Evolutionary conservation across 106 monocot genomes (phyloP).

Genomic region (Posidonia australis): DNA sequence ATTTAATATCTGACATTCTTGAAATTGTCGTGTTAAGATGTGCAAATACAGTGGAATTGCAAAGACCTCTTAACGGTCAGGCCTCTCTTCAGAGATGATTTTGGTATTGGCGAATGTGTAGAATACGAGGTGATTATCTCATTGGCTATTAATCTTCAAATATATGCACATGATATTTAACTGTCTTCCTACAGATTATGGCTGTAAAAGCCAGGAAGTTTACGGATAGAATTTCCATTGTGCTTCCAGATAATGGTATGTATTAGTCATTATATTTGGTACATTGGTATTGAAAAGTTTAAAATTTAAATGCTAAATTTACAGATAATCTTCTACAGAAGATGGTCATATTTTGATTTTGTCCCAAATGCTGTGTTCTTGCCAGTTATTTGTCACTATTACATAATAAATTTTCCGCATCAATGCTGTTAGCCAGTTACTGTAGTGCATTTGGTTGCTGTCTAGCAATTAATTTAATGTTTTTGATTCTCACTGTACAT

Average conservation of each 20-base stretch:
- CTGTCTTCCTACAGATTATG: constrained; percentile 41
- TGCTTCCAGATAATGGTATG: constrained; percentile 79
- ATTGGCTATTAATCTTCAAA: not conserved
- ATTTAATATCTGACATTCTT: not conserved
- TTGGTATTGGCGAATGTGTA: constrained; percentile 26
- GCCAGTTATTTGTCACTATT: not conserved
- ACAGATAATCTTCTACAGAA: not conserved
- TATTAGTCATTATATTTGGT: not conserved
- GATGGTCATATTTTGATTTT: too few species aligned
- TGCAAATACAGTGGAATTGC: constrained; percentile 62
- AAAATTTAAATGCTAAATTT: not conserved
- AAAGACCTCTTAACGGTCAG: constrained; percentile 45
- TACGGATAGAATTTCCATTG: constrained; percentile 50
- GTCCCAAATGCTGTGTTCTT: not conserved
- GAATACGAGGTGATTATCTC: constrained; percentile 51
- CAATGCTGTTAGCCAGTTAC: too few species aligned
- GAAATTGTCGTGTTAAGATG: constrained; percentile 33
- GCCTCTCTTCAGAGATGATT: constrained; percentile 26
- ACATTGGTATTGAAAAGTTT: not conserved
- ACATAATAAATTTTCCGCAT: too few species aligned
- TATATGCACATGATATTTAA: not conserved
- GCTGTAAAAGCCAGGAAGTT: constrained; percentile 32
- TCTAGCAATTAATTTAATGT: too few species aligned
- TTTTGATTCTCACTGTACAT: too few species aligned
- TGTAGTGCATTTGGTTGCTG: too few species aligned